These are phyloP conservation scores for Microdochium nivale DNA, from an alignment of 2,329 filamentous ascomycete species.

Conservation along the genomic window DNA sequence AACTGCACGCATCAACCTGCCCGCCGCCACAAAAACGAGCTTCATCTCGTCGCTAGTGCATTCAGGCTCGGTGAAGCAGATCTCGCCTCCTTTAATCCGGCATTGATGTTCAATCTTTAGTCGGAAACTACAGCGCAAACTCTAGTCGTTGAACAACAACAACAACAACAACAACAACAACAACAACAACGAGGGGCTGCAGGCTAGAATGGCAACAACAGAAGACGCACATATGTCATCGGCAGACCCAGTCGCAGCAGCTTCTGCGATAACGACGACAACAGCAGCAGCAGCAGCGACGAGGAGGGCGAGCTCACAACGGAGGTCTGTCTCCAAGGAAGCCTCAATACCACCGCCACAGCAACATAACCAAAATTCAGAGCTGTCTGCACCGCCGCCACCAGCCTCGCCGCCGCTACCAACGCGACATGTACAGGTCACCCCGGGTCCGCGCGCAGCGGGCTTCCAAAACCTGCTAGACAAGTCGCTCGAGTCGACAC, in stretches of 20 bases:
- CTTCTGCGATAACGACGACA: too few relatives aligned
- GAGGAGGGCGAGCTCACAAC: neutral
- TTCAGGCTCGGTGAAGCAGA: too few relatives aligned
- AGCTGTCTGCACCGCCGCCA: slow-evolving; percentile 7
- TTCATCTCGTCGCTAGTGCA: too few relatives aligned
- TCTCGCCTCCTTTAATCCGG: too few relatives aligned
- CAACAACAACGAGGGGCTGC: neutral
- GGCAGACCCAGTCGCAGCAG: too few relatives aligned
- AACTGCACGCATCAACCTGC: too few relatives aligned
- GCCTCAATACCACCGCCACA: neutral
- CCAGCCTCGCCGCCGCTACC: slow-evolving; percentile 30
- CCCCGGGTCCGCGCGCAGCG: slow-evolving; percentile 48
- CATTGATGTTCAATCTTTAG: too few relatives aligned
- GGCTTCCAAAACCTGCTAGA: slow-evolving; percentile 46
- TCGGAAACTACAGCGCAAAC: too few relatives aligned
- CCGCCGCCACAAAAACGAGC: too few relatives aligned
- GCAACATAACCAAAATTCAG: neutral
- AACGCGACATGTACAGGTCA: slow-evolving; percentile 29
- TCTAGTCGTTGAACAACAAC: neutral
- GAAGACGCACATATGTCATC: neutral
- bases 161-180: neutral
- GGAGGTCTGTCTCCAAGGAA: neutral
- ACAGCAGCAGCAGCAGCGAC: neutral
- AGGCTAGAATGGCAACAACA: neutral
- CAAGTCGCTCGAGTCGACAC: slow-evolving; percentile 41